These are phyloP conservation scores for Ciborinia camelliae DNA, from an alignment of 2,329 filamentous ascomycete genomes.

Conservation along the genomic window DNA sequence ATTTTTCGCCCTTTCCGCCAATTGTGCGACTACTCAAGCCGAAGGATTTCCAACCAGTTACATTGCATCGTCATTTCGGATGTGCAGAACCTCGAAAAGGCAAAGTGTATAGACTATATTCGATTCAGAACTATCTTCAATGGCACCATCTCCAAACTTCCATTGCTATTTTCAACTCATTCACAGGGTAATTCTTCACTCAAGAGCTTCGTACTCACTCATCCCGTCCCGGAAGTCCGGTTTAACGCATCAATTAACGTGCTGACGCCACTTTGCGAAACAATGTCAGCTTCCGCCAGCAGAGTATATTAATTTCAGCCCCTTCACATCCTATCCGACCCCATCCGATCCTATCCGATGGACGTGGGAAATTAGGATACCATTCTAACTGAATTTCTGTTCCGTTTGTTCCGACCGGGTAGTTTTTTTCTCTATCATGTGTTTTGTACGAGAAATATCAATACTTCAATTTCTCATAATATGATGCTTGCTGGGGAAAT, in stretches of 20 bases:
- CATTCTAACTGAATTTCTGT: neutral
- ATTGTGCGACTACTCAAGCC: neutral
- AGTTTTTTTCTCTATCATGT: neutral
- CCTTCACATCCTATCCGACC: conserved; percentile 4
- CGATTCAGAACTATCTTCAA: neutral
- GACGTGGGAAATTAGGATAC: neutral
- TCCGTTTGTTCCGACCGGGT: neutral
- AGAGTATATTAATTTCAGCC: neutral
- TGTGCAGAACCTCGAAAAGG: neutral
- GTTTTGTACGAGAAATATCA: neutral
- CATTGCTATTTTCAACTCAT: neutral
- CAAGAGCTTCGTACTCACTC: neutral
- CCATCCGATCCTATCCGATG: neutral
- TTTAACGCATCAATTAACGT: neutral
- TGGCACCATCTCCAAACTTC: neutral
- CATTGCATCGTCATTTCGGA: neutral
- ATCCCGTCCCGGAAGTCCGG: conserved; percentile 2
- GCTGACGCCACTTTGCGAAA: neutral
- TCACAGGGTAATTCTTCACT: neutral
- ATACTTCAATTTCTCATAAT: neutral
- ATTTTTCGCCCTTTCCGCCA: neutral
- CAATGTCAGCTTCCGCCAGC: neutral
- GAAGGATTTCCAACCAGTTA: neutral
- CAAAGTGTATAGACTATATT: neutral
- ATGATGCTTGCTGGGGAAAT: neutral